Evolutionary conservation across 2,329 filamentous ascomycete species (phyloP).

Genomic region (Arthrobotrys megalospora): DNA sequence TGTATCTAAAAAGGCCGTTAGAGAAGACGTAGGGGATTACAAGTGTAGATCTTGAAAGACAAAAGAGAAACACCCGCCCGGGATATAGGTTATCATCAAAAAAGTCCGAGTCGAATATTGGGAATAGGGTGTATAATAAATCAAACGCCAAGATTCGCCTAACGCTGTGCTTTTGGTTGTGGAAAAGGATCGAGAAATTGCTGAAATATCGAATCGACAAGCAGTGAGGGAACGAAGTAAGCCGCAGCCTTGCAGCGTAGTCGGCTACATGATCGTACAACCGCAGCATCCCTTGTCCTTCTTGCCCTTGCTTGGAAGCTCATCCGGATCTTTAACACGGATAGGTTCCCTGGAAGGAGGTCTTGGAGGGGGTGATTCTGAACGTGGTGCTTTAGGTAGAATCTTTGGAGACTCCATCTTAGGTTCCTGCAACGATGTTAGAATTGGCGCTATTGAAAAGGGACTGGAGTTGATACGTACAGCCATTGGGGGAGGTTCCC

Average conservation of each 20-base stretch:
- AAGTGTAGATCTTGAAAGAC: slow-evolving; percentile 36
- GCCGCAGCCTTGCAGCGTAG: slow-evolving; percentile 20
- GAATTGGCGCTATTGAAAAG: not conserved
- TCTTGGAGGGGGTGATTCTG: slow-evolving; percentile 38
- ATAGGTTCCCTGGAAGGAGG: slow-evolving; percentile 50
- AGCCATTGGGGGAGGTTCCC: slow-evolving; percentile 53
- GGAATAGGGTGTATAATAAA: slow-evolving; percentile 42
- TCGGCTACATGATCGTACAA: slow-evolving; percentile 58
- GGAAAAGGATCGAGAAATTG: slow-evolving; percentile 58
- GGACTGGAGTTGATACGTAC: slow-evolving; percentile 31
- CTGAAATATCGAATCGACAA: slow-evolving; percentile 55
- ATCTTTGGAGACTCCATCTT: slow-evolving; percentile 35
- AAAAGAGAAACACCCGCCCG: slow-evolving; percentile 45
- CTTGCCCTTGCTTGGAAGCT: slow-evolving; percentile 36
- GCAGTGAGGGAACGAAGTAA: slow-evolving; percentile 22
- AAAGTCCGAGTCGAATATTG: slow-evolving; percentile 43
- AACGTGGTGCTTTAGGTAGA: slow-evolving; percentile 16
- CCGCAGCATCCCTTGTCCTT: slow-evolving; percentile 60
- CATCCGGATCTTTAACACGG: slow-evolving; percentile 58
- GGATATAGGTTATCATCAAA: slow-evolving; percentile 56
- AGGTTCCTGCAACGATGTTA: slow-evolving; percentile 41
- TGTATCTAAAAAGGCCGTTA: slow-evolving; percentile 55
- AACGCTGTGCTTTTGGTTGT: slow-evolving; percentile 61
- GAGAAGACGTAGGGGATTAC: slow-evolving; percentile 55
- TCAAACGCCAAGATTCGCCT: slow-evolving; percentile 61